Evolutionary conservation across 148 eudicot genomes (phyloP), one percentile per base, ranked within the genome.

Genomic region (Selenicereus undatus): DNA sequence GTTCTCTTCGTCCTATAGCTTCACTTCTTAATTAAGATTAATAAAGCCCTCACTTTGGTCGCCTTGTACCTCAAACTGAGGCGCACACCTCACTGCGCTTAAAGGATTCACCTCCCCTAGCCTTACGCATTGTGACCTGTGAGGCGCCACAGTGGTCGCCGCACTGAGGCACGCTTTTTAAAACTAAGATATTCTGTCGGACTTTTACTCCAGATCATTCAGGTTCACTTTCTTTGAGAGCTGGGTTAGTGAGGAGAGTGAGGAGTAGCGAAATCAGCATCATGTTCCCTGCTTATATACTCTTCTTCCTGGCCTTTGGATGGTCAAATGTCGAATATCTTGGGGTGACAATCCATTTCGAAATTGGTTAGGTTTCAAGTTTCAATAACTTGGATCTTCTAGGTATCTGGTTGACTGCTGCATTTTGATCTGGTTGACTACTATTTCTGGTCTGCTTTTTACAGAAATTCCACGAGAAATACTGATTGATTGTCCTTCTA

Each of bases 381-480:
- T 62, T 65, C 20, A 73, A 26, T 56, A 17, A 71, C 22, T 66
- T 66, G 16, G 51, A 52, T 51, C 78, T 80, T 80, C 62, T 43
- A 54, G 43, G 24, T 73, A 24, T 13, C 14, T 56, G 26, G 24
- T 45, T 30, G 43, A 32, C 3, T 71, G 68, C 66, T 48, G 62
- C 18, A 29, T 83, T 30, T 71, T 54, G 14, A 56, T 70, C 11
- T 30, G 64, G 43, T 39, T 39, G 43, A 39, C 7, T 71, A 56
- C 66, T 48, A 71, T 14, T 83, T n/a, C 71, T 54, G 14, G 69
- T 70, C 11, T 30, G 64, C 43, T 8, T 56, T 3, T 36, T 56
- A 5, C 74, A 66, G 32, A 11, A 58, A 30, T 71, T 8, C 10
- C 11, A 12, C 24, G 30, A 35, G 35, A 27, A 45, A 36, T 30